Evolutionary conservation across 805 yeast species (phyloP), one percentile per base, ranked within the genome.

Genomic region (Isabelozyma heimii): DNA sequence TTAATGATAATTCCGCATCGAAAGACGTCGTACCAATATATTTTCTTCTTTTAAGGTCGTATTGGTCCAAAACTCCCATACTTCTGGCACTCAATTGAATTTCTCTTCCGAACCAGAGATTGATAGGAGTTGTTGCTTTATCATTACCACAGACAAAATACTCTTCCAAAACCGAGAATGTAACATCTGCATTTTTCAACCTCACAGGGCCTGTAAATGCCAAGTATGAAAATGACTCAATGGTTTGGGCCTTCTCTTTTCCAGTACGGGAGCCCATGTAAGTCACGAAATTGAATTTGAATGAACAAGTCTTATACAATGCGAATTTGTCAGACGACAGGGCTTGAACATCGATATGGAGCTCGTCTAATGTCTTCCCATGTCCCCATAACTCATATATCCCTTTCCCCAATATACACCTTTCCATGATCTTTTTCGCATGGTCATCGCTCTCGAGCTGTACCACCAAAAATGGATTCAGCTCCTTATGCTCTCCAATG

Each of bases 21-120:
- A 94, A 94, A 14, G 97, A 89, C 0, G 99, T 94, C 6, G 99
- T 94, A 2, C 99, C 99, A 48, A 89, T 91, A 60, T 87, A 91
- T 46, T 84, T 85, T 60, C 99, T 77, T 57, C 84, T 83, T 62
- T 85, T 87, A 52, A 94, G 75, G 60, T 91, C 97, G 59, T 86
- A 89, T 47, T 75, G 79, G 53, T 92, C 98, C 52, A 90, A 74
- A 1, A 84, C 75, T 27, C 84, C 83, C 8, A 79, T 71, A 5
- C 78, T 69, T 56, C 97, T 77, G 12, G 85, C 84, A 53, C 89
- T 80, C 20, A 74, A 55, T 51, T 76, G 80, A 10, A 94, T 75
- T 56, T 80, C 79, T 61, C 96, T 76, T 0, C 96, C 96, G 65
- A 94, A 89, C 78, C 83, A 89, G 51, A 85, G 64, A 44, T 73